Evolutionary conservation across 2,329 filamentous ascomycete genomes (phyloP), one percentile per base, ranked within the genome.

Genomic region (Cryphonectria parasitica): DNA sequence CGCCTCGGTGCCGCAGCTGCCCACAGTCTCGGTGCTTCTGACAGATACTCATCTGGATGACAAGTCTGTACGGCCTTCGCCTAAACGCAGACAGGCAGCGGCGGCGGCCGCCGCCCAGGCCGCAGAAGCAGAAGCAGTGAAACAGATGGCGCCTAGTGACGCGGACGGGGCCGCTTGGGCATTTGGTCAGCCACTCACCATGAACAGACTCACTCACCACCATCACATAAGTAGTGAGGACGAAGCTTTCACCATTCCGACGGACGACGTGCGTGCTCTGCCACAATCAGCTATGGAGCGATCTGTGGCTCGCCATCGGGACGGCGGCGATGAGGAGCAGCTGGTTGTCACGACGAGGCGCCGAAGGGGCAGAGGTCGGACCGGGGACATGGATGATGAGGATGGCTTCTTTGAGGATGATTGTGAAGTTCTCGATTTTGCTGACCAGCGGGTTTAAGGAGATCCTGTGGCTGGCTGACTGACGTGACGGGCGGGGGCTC

Each of bases 391-490:
- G 54, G 90, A 90, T 61, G 90, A 90, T 56, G 91, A 93, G 70
- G 90, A 91, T 69, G 92, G 91, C 2, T 97, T 97, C 80, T 97
- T 97, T 76, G 94, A 97, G 81, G 93, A 97, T 78, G 94, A 97
- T 78, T 96, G 93, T 75, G 94, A 97, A 79, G 92, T 97, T 70
- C 86, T 97, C 73, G 94, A 97, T 82, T 97, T 96, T 86, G 92
- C 94, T 34, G 89, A 90, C 76, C 89, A 91, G 80, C 83, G 89
- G 78, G 89, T 90, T 43, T 91, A 78, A 85, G 71, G 58, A 62
- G 64, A 39, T 39, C 66, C n/a, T 39, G 56, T 63, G 63, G 41
- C 41, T 52, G 63, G 45, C 64, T 64, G 31, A 36, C 25, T 64
- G 31, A 45, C 25, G 25, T 62, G 34, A 66, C 66, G 25, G 39